Evolutionary conservation across 805 yeast genomes (phyloP).

Genomic region (Candida loeiensis): DNA sequence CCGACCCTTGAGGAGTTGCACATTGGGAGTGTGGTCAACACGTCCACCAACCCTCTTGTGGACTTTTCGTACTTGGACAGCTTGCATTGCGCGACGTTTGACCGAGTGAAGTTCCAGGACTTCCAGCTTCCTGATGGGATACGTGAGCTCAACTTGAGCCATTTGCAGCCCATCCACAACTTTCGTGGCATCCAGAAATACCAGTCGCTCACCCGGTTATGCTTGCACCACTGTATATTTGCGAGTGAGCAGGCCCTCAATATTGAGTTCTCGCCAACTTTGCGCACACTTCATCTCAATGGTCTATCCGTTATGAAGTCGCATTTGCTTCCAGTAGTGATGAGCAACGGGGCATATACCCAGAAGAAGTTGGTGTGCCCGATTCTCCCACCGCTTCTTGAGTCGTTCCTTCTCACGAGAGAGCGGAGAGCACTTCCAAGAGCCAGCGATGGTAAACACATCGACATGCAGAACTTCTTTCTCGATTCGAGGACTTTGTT

Average conservation of each 20-base stretch:
- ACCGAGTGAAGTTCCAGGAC: neutral
- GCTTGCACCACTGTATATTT: conserved; percentile 5
- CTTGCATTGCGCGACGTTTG: conserved; percentile 1
- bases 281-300: conserved; percentile 1
- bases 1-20: neutral
- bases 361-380: conserved; percentile 2
- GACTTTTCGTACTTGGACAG: conserved; percentile 2
- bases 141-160: conserved; percentile 3
- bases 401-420: conserved; percentile 4
- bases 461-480: conserved; percentile 4
- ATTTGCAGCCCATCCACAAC: conserved; percentile 1
- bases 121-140: neutral
- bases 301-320: conserved; percentile 1
- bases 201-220: neutral
- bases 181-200: conserved; percentile 2
- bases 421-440: neutral
- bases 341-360: conserved; percentile 1
- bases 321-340: neutral
- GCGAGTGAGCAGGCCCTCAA: neutral
- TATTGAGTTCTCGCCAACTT: neutral
- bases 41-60: neutral
- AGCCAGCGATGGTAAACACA: neutral
- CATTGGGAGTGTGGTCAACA: conserved; percentile 4
- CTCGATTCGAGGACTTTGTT: neutral
- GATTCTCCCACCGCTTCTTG: conserved; percentile 4